A percentile compares a stretch with the other conserved stretches of the same genome.
Conservation (phyloP, 2,329 filamentous ascomycete species). For the Epichloe festucae region DNA sequence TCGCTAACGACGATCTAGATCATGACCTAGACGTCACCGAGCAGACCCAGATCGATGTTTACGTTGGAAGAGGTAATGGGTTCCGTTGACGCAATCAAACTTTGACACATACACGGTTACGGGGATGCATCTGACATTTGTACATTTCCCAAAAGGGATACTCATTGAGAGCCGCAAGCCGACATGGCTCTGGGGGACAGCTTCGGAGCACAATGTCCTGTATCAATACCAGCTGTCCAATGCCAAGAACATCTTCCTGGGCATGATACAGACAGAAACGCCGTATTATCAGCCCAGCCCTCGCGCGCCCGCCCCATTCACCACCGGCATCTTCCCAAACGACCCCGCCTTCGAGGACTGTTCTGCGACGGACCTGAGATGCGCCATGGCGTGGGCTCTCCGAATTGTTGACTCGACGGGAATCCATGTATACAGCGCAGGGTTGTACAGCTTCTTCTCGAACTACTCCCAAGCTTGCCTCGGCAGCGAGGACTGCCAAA, state of each 20-base stretch:
- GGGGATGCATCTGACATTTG: too few species aligned
- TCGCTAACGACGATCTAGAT: background rate
- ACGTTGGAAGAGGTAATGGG: conserved; percentile 18
- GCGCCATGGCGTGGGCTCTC: background rate
- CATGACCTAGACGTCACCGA: background rate
- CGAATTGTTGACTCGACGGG: background rate
- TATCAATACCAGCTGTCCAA: conserved; percentile 35
- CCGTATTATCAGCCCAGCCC: conserved; percentile 17
- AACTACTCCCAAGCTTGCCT: background rate
- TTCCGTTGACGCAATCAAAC: too few species aligned
- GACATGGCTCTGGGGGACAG: conserved; percentile 14
- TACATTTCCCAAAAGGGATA: background rate
- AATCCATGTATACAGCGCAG: background rate
- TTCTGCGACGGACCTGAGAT: background rate
- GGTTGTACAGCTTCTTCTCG: background rate
- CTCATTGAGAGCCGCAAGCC: conserved; percentile 19
- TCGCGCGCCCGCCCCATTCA: conserved; percentile 11
- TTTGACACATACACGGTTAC: too few species aligned
- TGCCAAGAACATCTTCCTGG: conserved; percentile 40
- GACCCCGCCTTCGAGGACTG: conserved; percentile 1
- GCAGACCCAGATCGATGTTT: conserved; percentile 19
- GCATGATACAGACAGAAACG: conserved; percentile 55
- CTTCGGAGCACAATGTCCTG: conserved; percentile 34
- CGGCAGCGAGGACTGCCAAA: background rate
- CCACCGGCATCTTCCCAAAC: background rate